Conservation (phyloP, 805 yeast genomes). For the Ogataea corticis region DNA sequence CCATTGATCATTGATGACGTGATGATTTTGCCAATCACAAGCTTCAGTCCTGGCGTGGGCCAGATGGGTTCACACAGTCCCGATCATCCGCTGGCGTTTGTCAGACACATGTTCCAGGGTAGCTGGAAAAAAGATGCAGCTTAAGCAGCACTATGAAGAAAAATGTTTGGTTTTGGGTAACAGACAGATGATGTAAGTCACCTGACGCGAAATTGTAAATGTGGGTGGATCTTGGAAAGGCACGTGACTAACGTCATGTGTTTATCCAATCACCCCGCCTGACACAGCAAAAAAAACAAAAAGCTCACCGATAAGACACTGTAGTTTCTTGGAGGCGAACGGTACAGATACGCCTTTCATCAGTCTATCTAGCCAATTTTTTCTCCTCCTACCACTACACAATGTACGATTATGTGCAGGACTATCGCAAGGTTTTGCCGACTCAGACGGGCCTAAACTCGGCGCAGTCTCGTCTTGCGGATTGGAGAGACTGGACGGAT, state of each 20-base stretch:
- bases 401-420: neutral
- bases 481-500: constrained; percentile 5
- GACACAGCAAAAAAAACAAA: too few relatives aligned
- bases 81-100: constrained; percentile 53
- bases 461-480: neutral
- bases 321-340: too few relatives aligned
- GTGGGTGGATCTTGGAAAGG: too few relatives aligned
- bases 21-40: constrained; percentile 67
- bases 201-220: too few relatives aligned
- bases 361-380: too few relatives aligned
- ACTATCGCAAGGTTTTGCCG: neutral
- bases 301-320: too few relatives aligned
- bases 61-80: constrained; percentile 61
- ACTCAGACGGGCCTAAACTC: too few relatives aligned
- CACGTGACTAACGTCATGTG: too few relatives aligned
- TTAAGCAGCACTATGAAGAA: neutral
- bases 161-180: neutral
- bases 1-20: constrained; percentile 68
- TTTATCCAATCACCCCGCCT: too few relatives aligned
- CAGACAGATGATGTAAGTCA: too few relatives aligned
- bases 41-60: constrained; percentile 67
- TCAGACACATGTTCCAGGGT: constrained; percentile 64
- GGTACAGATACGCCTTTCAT: neutral
- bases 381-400: too few relatives aligned
- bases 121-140: constrained; percentile 52